Evolutionary conservation across 305 asterid species (phyloP).

Genomic region (Solanum hybrid): DNA sequence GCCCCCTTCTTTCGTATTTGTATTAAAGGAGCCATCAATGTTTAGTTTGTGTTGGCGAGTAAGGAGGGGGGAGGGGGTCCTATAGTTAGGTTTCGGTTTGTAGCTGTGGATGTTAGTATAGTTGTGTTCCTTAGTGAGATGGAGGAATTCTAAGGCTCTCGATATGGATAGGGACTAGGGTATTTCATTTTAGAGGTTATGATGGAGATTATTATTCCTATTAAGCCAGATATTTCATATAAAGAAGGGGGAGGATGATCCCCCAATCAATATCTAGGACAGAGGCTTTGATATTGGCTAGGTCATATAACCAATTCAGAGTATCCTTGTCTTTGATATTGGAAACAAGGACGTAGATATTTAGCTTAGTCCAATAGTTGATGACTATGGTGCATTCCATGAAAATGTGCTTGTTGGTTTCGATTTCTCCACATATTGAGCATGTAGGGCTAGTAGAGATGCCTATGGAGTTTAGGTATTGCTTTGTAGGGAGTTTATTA

Average conservation of each 20-base stretch:
- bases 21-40: not conserved
- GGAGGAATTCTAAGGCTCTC: not conserved
- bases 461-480: not conserved
- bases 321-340: not conserved
- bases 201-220: not conserved
- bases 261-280: not conserved
- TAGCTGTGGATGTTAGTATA: not conserved
- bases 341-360: not conserved
- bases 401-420: not conserved
- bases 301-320: not conserved
- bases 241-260: not conserved
- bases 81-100: not conserved
- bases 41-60: not conserved
- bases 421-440: not conserved
- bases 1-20: not conserved
- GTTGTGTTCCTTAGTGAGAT: not conserved
- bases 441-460: not conserved
- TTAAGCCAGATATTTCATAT: not conserved
- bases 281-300: not conserved
- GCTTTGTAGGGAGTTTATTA: not conserved
- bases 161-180: too few relatives aligned
- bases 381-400: not conserved
- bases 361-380: not conserved
- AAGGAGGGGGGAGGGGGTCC: not conserved
- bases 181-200: not conserved